Evolutionary conservation across 2,329 filamentous ascomycete species (phyloP), one percentile per base, ranked within the genome.

Genomic region (Clonostachys chloroleuca): DNA sequence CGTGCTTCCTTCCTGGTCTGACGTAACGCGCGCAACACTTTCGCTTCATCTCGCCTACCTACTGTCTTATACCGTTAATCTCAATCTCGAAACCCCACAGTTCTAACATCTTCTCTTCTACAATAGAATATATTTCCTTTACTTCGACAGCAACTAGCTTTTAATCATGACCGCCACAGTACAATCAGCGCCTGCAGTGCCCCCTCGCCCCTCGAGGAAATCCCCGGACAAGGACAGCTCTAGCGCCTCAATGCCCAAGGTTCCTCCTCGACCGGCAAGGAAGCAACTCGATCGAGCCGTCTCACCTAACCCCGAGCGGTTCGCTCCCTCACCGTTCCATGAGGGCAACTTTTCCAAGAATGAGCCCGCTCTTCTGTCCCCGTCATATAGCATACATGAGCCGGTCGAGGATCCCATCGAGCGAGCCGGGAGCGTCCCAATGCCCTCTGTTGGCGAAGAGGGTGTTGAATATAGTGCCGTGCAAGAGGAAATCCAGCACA

Each of bases 371-470:
- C 35, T 35, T n/a, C 44, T 64, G 44, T 61, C 62, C 59, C 67
- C 56, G 52, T 67, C 59, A 52, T 62, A 70, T 53, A 49, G 48
- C 51, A 47, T 53, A 33, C 53, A 56, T n/a, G 56, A 61, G 34
- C 58, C 60, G 54, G 59, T 64, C 53, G 64, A 61, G 44, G 71
- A 77, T 40, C 66, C 69, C 37, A 63, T 77, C 52, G 69, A 77
- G 40, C 86, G 89, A 44, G 82, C 87, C 35, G 80, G 83, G 43
- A 95, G 89, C 61, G 89, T 96, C 48, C 80, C 81, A 34, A 79
- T 96, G 62, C 92, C 92, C 14, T 87, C 87, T 1, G 78, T 96
- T 47, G 92, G 92, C 49, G 85, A 96, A 62, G 92, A 96, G 70
- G 92, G 92, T 52, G 83, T 77, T 55, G 92, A 96, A 70, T 96